Evolutionary conservation across 768 basidiomycete species (phyloP).

Genomic region (Suillus discolor): DNA sequence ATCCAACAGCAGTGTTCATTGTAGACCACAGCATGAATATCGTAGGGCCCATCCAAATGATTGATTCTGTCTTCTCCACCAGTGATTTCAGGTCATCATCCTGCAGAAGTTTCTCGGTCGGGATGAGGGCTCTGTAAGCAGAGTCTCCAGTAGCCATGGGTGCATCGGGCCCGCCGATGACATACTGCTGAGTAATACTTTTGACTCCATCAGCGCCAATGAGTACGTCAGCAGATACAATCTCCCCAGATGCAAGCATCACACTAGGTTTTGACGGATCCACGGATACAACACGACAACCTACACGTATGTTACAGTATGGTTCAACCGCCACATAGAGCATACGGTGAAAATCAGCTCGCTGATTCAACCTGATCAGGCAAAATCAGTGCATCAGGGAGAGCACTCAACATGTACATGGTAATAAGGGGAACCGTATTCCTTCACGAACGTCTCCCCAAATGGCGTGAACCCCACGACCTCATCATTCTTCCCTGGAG

Average conservation of each 20-base stretch:
- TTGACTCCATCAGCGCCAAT: conserved; percentile 58
- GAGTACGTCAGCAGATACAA: conserved; percentile 46
- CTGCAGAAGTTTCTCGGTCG: conserved; percentile 43
- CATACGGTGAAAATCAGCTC: conserved; percentile 51
- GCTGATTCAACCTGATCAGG: conserved; percentile 18
- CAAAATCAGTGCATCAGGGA: neutral
- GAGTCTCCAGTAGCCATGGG: conserved; percentile 63
- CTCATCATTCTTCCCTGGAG: conserved; percentile 35
- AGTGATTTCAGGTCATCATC: conserved; percentile 56
- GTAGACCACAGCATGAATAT: conserved; percentile 26
- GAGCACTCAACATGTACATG: conserved; percentile 34
- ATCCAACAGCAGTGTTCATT: neutral
- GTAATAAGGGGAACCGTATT: conserved; percentile 38
- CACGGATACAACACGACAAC: conserved; percentile 38
- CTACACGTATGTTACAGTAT: conserved; percentile 38
- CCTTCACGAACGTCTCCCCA: conserved; percentile 34
- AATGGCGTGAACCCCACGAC: conserved; percentile 39
- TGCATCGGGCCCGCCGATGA: conserved; percentile 49
- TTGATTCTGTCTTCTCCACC: conserved; percentile 54
- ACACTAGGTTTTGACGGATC: conserved; percentile 36
- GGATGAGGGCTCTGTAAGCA: conserved; percentile 60
- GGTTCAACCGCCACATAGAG: conserved; percentile 38
- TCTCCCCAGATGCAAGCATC: conserved; percentile 44
- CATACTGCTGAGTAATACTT: conserved; percentile 49
- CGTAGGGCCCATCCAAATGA: conserved; percentile 60